Evolutionary conservation across 1,284 basidiomycete species (phyloP), one percentile per base, ranked within the genome.

Genomic region (Golubevia sp.): DNA sequence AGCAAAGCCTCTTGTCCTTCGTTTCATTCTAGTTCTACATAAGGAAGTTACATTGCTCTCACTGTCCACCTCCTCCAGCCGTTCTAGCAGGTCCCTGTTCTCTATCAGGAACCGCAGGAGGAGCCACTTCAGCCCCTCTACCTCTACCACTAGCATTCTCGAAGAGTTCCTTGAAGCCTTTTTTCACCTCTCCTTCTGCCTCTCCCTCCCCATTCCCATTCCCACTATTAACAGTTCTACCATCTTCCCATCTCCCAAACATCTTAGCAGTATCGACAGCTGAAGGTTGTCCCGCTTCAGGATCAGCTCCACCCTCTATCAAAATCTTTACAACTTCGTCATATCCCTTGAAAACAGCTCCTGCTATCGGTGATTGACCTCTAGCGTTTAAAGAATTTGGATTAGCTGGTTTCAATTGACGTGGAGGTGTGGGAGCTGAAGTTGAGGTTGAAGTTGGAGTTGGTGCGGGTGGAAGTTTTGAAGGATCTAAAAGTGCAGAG

Each of bases 331-430:
- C 89, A 49, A 93, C 87, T 1, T 88, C 88, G 59, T 88, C 87
- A 73, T 86, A 83, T 2, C 85, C 86, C 74, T 94, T 94, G 86
- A 93, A 94, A 1, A 93, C 89, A 0, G 91, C 92, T 2, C 92
- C 92, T 1, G 92, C 90, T 6, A 94, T 84, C 27, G 91, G 89
- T n/a, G 90, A 90, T 77, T 94, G 92, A 0, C 89, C 89, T 2
- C 88, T 86, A 67, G 91, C 91, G 80, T 94, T 94, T 44, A 89
- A 77, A 21, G 88, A 86, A 44, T 79, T 78, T 2, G 73, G 67
- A 59, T 79, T 64, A 4, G 69, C 62, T 50, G 62, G 59, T 23
- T 54, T 21, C 21, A n/a, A 15, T 6, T 7, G 34, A 34, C 21
- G 62, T 13, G n/a, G 13, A n/a, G 18, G 24, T 23, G 52, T 13